Evolutionary conservation across 2,329 filamentous ascomycete species (phyloP), one percentile per base, ranked within the genome.

Genomic region (Anisogramma anomala): DNA sequence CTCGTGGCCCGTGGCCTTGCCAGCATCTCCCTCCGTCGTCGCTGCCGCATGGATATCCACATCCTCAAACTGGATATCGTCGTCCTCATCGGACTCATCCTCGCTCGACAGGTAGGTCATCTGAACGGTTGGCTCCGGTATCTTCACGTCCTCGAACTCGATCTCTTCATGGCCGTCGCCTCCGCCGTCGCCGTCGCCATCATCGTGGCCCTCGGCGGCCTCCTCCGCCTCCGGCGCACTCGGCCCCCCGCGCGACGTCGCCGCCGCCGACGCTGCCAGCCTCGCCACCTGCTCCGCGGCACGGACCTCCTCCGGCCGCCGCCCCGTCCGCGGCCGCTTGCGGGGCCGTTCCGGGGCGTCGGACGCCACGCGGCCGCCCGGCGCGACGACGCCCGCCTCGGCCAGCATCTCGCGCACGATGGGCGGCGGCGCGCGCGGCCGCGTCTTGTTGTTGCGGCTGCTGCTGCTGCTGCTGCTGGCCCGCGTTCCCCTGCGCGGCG

Each of bases 91-190:
- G 4, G 61, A 60, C 2, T 61, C 59, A 10, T 61, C 60, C 10
- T 69, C 66, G 8, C 69, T 69, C 0, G 66, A 68, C 25, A 70
- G 67, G 33, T 67, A 62, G 41, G 72, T 60, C 1, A 70, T 75
- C 51, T 76, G 71, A 14, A 72, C 49, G 0, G 63, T 71, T 0
- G 69, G 62, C 11, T 58, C 48, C 1, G 71, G 71, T 3, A 72
- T 49, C 3, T 55, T 49, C 1, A 74, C 67, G 50, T 74, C 70
- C 46, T 73, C 63, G 48, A 74, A 72, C 32, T 69, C 63, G 17
- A 67, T 41, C 10, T 61, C 58, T 3, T 67, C 65, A 3, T 66
- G 55, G 6, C 58, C 62, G 1, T 64, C 60, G 1, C 58, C 56
- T 53, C 5, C 56, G 51, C n/a, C 25, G 10, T 11, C 8, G 25